Evolutionary conservation across 2,329 filamentous ascomycete species (phyloP).

Genomic region (Zymoseptoria tritici): DNA sequence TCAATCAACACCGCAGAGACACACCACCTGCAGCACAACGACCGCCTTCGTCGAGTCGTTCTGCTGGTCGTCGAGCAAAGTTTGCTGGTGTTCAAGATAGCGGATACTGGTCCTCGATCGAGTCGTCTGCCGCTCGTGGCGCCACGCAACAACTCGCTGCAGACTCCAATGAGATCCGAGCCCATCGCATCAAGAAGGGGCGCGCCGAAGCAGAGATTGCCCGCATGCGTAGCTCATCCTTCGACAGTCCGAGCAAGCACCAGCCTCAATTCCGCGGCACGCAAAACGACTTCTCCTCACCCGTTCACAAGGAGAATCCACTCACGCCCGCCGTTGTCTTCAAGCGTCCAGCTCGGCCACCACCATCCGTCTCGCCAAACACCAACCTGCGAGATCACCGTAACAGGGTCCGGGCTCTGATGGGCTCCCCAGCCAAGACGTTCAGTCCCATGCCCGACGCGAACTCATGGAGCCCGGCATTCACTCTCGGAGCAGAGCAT

Average conservation of each 20-base stretch:
- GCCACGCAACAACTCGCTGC: conserved; percentile 58
- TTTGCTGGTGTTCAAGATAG: conserved; percentile 80
- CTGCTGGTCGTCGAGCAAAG: conserved; percentile 64
- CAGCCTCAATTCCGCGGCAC: conserved; percentile 45
- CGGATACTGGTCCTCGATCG: conserved; percentile 92
- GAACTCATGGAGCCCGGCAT: conserved; percentile 59
- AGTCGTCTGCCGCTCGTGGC: conserved; percentile 77
- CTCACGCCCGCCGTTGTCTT: conserved; percentile 80
- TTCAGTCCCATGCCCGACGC: conserved; percentile 45
- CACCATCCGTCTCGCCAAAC: conserved; percentile 79
- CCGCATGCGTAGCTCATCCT: conserved; percentile 82
- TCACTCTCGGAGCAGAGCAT: conserved; percentile 58
- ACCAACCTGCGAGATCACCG: conserved; percentile 87
- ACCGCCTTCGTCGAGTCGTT: conserved; percentile 55
- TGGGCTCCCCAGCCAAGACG: conserved; percentile 66
- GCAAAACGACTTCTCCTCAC: conserved; percentile 31
- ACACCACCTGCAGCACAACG: conserved; percentile 67
- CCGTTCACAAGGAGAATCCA: conserved; percentile 43
- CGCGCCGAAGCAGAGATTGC: conserved; percentile 94
- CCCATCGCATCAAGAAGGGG: conserved; percentile 64
- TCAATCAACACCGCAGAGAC: conserved; percentile 54
- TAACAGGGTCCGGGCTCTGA: conserved; percentile 69
- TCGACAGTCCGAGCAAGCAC: conserved; percentile 76
- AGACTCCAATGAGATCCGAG: conserved; percentile 65
- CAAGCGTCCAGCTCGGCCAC: conserved; percentile 57